Base-by-base conservation (phyloP, 2,329 filamentous ascomycete genomes). In the Emmonsiellopsis sp. region DNA sequence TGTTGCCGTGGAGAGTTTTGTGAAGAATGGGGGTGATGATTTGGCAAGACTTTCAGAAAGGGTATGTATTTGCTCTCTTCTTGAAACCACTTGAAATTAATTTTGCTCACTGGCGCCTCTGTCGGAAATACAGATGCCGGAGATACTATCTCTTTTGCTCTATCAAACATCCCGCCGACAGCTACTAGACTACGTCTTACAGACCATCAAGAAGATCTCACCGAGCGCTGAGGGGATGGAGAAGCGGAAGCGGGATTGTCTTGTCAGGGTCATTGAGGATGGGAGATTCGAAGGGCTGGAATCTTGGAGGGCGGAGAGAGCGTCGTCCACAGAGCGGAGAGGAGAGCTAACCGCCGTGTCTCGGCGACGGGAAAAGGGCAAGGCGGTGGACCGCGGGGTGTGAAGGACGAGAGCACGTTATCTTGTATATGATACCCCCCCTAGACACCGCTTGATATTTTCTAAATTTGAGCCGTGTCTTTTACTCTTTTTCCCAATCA, bases 111-210 rank as follows among this genome's bases (percentile, higher is more conserved):
- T 11, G 5, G 27, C 14, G 21, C 42, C 7, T 37, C 42, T 13
- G 14, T 7, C 42, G 14, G 9, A 27, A 34, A 8, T 53, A n/a
- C 59, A 84, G 66, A 92, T 95, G 78, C 85, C 88, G 53, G 83
- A 89, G 44, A 87, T 95, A 60, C 91, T 95, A 89, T 77, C 82
- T 0, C 77, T 87, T 54, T 88, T 97, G 63, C 77, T 98, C 17
- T 98, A 95, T 66, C 92, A 97, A 68, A 84, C 85, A 14, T 95
- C 91, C 2, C 81, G 91, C 27, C 82, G 85, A 56, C 82, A 90
- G 54, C 77, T 97, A 3, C 76, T 96, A 13, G 77, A 81, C 14
- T 80, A 83, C 49, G 73, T 98, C 46, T 83, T 83, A 61, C 72
- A 80, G n/a, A 75, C 81, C 10, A 77, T 86, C 58, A 78, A 87